These are phyloP conservation scores for Penicillium silybi DNA, from an alignment of 495 filamentous ascomycete genomes.

Conservation along the genomic window DNA sequence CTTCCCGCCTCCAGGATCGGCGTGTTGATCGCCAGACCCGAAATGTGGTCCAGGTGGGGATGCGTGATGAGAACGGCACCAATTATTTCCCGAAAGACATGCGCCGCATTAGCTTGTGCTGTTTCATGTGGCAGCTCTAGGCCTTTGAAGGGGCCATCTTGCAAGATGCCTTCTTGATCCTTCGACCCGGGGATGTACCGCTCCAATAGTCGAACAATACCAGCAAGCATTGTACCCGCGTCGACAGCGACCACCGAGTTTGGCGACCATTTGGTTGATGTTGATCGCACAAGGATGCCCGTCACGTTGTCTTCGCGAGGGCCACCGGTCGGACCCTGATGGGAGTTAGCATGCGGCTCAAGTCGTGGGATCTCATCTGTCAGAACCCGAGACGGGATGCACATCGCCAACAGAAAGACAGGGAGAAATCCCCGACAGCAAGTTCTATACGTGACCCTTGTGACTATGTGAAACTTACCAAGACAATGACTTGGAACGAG, in stretches of 20 bases:
- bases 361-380: constrained; percentile 17
- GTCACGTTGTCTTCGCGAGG: constrained; percentile 87
- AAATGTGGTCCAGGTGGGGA: constrained; percentile 89
- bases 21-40: constrained; percentile 88
- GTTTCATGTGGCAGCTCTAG: constrained; percentile 58
- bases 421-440: neutral
- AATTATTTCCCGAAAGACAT: constrained; percentile 73
- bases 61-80: constrained; percentile 90
- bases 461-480: constrained; percentile 55
- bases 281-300: constrained; percentile 80
- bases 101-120: constrained; percentile 70
- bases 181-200: constrained; percentile 39
- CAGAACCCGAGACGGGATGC: constrained; percentile 12
- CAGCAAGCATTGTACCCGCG: constrained; percentile 82
- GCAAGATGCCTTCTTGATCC: constrained; percentile 19
- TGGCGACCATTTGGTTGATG: constrained; percentile 69
- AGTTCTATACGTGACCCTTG: constrained; percentile 5
- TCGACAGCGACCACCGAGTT: constrained; percentile 85
- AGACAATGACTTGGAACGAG: constrained; percentile 73
- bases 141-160: constrained; percentile 68
- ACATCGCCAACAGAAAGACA: constrained; percentile 1
- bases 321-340: constrained; percentile 83
- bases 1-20: constrained; percentile 70
- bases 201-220: constrained; percentile 71
- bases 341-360: constrained; percentile 19